These are phyloP conservation scores for Leptographium lundbergii DNA, from an alignment of 2,329 filamentous ascomycete genomes.

Conservation along the genomic window DNA sequence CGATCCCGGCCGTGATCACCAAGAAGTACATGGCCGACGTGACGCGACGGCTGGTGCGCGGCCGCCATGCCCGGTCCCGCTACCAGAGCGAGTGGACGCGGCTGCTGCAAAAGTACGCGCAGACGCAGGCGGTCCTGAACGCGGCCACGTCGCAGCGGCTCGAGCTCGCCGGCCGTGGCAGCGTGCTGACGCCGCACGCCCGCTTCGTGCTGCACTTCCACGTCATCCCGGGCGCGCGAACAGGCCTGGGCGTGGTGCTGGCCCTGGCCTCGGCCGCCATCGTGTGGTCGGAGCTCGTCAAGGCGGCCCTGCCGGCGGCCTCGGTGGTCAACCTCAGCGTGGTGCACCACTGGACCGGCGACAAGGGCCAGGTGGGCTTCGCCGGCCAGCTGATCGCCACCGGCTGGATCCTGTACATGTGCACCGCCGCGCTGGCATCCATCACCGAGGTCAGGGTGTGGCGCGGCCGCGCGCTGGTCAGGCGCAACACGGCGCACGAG, in stretches of 20 bases:
- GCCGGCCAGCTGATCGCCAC: constrained; percentile 75
- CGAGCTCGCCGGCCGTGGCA: constrained; percentile 50
- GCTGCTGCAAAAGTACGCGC: constrained; percentile 59
- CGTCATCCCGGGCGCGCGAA: constrained; percentile 54
- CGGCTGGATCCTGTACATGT: constrained; percentile 94
- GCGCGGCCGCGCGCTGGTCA: constrained; percentile 84
- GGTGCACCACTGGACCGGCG: constrained; percentile 61
- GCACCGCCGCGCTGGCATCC: constrained; percentile 71
- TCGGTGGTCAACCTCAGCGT: constrained; percentile 58
- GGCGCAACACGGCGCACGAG: constrained; percentile 82
- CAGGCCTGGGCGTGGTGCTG: constrained; percentile 54
- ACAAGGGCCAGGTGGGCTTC: constrained; percentile 67
- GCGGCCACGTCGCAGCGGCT: constrained; percentile 70
- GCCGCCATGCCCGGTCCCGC: constrained; percentile 69
- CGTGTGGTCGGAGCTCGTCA: constrained; percentile 88
- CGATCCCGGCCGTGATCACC: constrained; percentile 71
- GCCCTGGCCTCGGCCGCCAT: constrained; percentile 68
- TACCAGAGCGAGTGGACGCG: constrained; percentile 80
- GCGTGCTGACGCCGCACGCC: constrained; percentile 62
- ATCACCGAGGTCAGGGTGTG: constrained; percentile 94
- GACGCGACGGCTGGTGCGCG: constrained; percentile 67
- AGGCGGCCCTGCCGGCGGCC: constrained; percentile 62
- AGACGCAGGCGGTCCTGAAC: constrained; percentile 72
- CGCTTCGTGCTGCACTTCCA: constrained; percentile 69
- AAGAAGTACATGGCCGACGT: constrained; percentile 87